These are phyloP conservation scores for Odonthalia washingtoniensis DNA, from an alignment of 31 red algal genomes.

Conservation along the genomic window DNA sequence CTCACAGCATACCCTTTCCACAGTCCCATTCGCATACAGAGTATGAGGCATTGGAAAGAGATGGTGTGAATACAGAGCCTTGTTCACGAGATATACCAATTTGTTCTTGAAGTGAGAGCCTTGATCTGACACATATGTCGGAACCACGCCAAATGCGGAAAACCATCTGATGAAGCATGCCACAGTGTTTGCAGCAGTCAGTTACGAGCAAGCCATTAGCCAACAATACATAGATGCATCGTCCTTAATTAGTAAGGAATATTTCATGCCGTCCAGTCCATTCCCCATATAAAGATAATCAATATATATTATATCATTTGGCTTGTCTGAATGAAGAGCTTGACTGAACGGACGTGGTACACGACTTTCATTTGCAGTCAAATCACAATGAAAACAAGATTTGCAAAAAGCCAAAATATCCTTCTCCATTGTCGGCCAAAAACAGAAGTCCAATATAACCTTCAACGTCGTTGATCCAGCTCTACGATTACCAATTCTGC, in stretches of 20 bases:
- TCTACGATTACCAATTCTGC: not conserved
- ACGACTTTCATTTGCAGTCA: not conserved
- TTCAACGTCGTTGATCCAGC: not conserved
- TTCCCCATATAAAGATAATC: slow-evolving; percentile 15
- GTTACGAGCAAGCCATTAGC: not conserved
- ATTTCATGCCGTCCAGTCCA: not conserved
- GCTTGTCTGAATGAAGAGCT: slow-evolving; percentile 1
- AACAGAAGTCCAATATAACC: not conserved
- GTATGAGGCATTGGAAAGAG: slow-evolving; percentile 29
- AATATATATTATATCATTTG: slow-evolving; percentile 13
- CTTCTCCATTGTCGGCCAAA: slow-evolving; percentile 4
- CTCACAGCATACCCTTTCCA: slow-evolving; percentile 24
- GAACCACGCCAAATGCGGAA: slow-evolving; percentile 16
- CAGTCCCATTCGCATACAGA: slow-evolving; percentile 34
- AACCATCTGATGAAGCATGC: slow-evolving; percentile 14
- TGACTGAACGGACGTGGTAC: not conserved
- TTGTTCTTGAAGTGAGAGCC: slow-evolving; percentile 48
- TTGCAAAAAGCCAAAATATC: slow-evolving; percentile 12
- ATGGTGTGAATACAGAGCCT: not conserved
- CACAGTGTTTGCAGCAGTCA: not conserved
- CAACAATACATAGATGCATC: slow-evolving; percentile 28
- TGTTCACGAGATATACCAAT: slow-evolving; percentile 4
- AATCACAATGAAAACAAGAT: slow-evolving; percentile 39
- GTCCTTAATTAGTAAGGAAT: slow-evolving; percentile 32
- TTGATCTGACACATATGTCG: not conserved